Percentiles rank a stretch among this genome's conserved stretches.
Conservation (phyloP, 345 rosid species). For the Eucalyptus brandiana region DNA sequence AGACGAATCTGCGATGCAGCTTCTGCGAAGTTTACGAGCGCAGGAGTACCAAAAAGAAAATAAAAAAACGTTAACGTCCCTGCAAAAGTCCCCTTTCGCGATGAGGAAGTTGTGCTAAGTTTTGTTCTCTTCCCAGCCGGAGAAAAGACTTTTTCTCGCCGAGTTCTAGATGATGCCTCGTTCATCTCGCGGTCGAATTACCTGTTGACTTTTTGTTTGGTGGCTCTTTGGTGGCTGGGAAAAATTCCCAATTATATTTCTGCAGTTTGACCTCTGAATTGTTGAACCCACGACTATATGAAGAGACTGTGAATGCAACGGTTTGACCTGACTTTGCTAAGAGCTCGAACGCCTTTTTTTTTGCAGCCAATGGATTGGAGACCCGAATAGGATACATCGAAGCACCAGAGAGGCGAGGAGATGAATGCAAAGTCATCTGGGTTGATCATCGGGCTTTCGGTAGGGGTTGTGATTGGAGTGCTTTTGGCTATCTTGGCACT, state of each 20-base stretch:
- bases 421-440: slow-evolving; percentile 84
- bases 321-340: neutral
- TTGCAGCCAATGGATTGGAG: slow-evolving; percentile 38
- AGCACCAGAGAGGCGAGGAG: slow-evolving; percentile 1
- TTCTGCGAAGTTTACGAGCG: neutral
- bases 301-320: neutral
- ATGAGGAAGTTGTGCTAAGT: neutral
- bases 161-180: neutral
- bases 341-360: neutral
- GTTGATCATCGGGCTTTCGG: slow-evolving; percentile 78
- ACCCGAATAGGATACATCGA: slow-evolving; percentile 4
- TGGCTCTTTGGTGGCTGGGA: neutral
- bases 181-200: neutral
- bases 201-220: neutral
- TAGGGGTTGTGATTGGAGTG: slow-evolving; percentile 91
- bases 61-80: neutral
- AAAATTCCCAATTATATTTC: neutral
- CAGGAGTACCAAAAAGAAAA: neutral
- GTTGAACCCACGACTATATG: neutral
- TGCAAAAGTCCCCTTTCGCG: neutral
- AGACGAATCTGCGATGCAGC: neutral
- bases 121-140: neutral
- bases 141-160: neutral
- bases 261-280: neutral
- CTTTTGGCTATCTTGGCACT: slow-evolving; percentile 54